Percentiles rank a stretch among this genome's conserved stretches.
Conservation (phyloP, 257 asterid species). For the Lycium barbarum region DNA sequence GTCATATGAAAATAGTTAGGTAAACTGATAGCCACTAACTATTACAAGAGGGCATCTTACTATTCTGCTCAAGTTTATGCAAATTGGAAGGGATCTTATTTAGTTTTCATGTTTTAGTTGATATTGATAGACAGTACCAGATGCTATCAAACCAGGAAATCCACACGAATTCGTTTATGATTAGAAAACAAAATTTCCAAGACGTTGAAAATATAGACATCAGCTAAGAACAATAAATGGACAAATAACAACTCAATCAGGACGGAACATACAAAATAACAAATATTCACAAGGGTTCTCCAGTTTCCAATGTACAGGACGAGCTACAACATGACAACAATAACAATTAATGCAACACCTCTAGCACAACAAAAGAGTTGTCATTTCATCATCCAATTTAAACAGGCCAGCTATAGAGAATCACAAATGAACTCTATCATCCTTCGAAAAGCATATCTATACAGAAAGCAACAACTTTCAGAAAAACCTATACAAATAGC, state of each 20-base stretch:
- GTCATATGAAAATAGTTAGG: neutral
- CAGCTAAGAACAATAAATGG: neutral
- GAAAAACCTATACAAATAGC: no score
- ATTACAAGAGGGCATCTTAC: neutral
- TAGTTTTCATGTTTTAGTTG: neutral
- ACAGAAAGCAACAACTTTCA: neutral
- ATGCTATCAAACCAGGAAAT: neutral
- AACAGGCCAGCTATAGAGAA: neutral
- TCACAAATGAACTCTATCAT: no score
- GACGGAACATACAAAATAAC: neutral
- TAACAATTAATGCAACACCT: neutral
- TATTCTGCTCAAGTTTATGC: neutral
- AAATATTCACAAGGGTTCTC: neutral
- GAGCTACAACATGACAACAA: neutral
- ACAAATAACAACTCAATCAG: neutral
- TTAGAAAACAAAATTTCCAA: neutral
- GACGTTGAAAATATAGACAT: neutral
- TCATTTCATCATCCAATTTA: conserved; percentile 16
- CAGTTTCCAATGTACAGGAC: neutral
- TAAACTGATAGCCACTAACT: neutral
- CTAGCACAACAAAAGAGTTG: neutral
- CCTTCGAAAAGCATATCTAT: neutral
- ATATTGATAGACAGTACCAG: neutral
- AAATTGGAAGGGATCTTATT: neutral
- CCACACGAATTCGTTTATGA: neutral